Percentiles rank a stretch among this genome's conserved stretches.
These are phyloP conservation scores for Takashimella koratensis DNA, from an alignment of 1,284 basidiomycete genomes.

Conservation along the genomic window DNA sequence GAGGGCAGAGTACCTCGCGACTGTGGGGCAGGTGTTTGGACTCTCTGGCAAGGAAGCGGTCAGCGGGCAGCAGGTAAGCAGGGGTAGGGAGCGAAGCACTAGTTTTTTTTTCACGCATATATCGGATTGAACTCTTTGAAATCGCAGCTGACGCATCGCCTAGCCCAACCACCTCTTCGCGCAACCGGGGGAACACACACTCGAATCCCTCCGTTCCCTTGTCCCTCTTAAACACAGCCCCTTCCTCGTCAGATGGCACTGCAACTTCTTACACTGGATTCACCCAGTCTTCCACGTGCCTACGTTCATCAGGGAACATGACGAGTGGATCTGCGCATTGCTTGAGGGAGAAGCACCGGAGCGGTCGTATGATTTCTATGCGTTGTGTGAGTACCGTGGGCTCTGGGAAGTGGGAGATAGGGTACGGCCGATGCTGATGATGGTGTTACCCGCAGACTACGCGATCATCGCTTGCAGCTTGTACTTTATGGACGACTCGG, in stretches of 20 bases:
- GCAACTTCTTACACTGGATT: constrained; percentile 22
- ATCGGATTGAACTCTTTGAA: background rate
- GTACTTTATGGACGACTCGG: constrained; percentile 16
- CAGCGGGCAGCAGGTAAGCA: constrained; percentile 5
- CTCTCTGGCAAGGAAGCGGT: constrained; percentile 3
- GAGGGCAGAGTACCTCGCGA: constrained; percentile 6
- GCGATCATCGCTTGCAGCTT: constrained; percentile 20
- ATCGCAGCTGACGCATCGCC: background rate
- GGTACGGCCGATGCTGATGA: no score
- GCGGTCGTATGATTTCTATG: constrained; percentile 13
- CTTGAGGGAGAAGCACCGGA: constrained; percentile 7
- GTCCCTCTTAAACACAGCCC: constrained; percentile 10
- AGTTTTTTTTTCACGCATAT: background rate
- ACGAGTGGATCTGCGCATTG: constrained; percentile 23
- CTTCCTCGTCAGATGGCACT: constrained; percentile 14
- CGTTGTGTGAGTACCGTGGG: constrained; percentile 13
- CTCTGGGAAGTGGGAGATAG: no score
- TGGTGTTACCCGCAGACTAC: constrained; percentile 18
- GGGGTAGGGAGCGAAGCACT: no score
- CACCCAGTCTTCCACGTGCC: constrained; percentile 18
- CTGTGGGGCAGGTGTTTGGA: constrained; percentile 8
- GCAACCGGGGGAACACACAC: constrained; percentile 5
- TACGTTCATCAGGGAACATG: constrained; percentile 23
- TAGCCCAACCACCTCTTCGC: constrained; percentile 11
- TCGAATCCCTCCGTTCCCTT: constrained; percentile 8